Evolutionary conservation across 129 eudicot genomes (phyloP).

Genomic region (Flaveria linearis): DNA sequence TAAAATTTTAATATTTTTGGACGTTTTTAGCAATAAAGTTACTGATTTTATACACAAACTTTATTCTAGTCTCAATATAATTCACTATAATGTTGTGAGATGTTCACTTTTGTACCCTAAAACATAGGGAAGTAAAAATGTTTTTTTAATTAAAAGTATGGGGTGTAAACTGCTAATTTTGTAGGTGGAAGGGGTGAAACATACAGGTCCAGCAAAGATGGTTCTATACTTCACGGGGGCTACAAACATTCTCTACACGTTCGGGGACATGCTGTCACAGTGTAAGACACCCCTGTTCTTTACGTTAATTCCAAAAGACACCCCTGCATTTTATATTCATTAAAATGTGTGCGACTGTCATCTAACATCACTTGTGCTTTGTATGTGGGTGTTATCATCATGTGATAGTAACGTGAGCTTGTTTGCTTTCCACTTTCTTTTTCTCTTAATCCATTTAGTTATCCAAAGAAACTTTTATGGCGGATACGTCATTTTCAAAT

Average conservation of each 20-base stretch:
- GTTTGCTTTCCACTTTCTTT: conserved; percentile 27
- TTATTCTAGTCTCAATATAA: background rate
- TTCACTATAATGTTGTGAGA: background rate
- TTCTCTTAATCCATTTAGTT: background rate
- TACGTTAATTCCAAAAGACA: conserved; percentile 30
- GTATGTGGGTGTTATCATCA: conserved; percentile 30
- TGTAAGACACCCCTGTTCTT: conserved; percentile 64
- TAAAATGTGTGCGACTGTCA: conserved; percentile 20
- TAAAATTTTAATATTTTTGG: too few relatives aligned
- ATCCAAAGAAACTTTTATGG: background rate
- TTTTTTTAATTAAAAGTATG: conserved; percentile 6
- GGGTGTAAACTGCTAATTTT: conserved; percentile 18
- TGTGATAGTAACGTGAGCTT: conserved; percentile 41
- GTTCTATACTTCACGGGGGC: conserved; percentile 98
- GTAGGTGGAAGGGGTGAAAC: conserved; percentile 92
- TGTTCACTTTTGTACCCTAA: background rate
- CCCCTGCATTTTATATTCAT: conserved; percentile 25
- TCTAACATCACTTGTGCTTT: conserved; percentile 22
- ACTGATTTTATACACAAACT: background rate
- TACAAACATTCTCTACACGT: conserved; percentile 97
- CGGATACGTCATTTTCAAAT: background rate
- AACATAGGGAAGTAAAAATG: conserved; percentile 1
- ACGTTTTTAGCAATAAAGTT: background rate
- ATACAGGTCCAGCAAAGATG: conserved; percentile 91
- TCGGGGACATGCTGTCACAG: conserved; percentile 99